A percentile compares a stretch with the other conserved stretches of the same genome.
phyloP scores from a whole-genome alignment of 495 filamentous ascomycete species.

The Chaetomium tenue region DNA sequence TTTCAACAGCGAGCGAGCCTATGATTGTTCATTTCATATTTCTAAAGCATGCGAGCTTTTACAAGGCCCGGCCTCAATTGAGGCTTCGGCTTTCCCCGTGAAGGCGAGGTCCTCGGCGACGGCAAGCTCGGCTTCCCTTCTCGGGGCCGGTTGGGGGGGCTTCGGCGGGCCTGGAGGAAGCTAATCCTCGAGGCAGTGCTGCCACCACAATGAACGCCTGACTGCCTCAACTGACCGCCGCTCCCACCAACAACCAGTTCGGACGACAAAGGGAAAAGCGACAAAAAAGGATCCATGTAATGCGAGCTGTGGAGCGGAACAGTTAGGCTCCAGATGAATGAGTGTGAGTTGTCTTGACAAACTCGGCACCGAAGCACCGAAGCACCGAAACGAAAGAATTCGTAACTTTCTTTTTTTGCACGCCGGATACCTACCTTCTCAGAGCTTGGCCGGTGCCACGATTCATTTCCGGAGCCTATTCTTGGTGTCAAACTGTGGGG shows the following conservation, averaged over 20 bases:
- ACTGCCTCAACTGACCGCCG: not conserved
- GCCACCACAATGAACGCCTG: not conserved
- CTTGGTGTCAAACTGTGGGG: not conserved
- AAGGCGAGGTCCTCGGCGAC: not conserved
- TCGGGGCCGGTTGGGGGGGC: not conserved
- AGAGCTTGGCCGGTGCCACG: constrained; percentile 4
- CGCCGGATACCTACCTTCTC: not conserved
- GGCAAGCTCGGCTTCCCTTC: not conserved
- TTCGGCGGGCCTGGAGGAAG: constrained; percentile 4
- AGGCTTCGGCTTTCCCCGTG: not conserved
- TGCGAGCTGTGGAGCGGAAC: not conserved
- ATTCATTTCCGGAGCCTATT: constrained; percentile 7
- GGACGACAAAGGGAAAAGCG: not conserved
- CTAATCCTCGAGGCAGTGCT: constrained; percentile 13
- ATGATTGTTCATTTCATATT: not conserved
- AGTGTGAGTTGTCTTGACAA: not conserved
- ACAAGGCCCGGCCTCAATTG: too few relatives aligned
- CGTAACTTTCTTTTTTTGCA: not conserved
- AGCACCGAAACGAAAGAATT: not conserved
- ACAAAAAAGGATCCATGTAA: not conserved
- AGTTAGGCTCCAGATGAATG: not conserved
- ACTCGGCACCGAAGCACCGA: not conserved
- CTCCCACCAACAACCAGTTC: not conserved
- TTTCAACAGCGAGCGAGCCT: not conserved
- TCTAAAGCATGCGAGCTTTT: not conserved